Base-by-base conservation (phyloP, 1,139 yeast species). In the Suhomyces bokatorum region DNA sequence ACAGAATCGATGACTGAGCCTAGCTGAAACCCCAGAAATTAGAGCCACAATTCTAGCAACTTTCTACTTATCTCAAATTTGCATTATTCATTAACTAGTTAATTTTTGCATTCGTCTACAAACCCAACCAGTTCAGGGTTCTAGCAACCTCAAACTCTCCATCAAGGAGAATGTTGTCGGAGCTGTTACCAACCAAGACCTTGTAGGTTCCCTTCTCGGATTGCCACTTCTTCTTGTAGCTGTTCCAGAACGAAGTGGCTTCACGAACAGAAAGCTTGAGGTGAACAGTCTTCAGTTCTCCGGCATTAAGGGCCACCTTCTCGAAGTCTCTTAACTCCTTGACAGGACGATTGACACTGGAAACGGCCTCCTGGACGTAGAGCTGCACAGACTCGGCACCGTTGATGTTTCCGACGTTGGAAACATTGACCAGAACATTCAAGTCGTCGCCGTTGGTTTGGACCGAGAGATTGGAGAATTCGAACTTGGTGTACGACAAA, bases 281-380 rank as follows among this genome's bases (percentile, higher is more conserved):
- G 3, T 55, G 49, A 24, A 72, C 79, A 3, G 64, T 55, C 48
- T 64, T 62, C 26, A 69, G 50, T 55, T 73, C 69, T 14, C 77
- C 78, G 4, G 79, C 63, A 32, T 62, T 55, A 46, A 81, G 58
- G 29, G 52, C 55, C 14, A 79, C 75, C 62, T 81, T 80, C 35
- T 64, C 72, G 55, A 77, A 81, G 35, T 75, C 83, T 59, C 76
- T 79, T 56, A 81, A 70, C 55, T 81, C 86, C 59, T 81, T 81
- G 16, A 68, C 57, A 13, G 85, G 84, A 54, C 85, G 72, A 35
- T 65, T 66, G 40, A 77, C 64, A 32, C 64, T 57, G 8, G 81
- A 67, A 27, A 62, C 62, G 13, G 59, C 53, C 48, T 75, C 77
- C 32, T 60, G 53, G 37, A 78, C 56, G 54, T 77, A 78, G 17